Base-by-base conservation (phyloP, 2,329 filamentous ascomycete species). In the Pochonia chlamydosporia region DNA sequence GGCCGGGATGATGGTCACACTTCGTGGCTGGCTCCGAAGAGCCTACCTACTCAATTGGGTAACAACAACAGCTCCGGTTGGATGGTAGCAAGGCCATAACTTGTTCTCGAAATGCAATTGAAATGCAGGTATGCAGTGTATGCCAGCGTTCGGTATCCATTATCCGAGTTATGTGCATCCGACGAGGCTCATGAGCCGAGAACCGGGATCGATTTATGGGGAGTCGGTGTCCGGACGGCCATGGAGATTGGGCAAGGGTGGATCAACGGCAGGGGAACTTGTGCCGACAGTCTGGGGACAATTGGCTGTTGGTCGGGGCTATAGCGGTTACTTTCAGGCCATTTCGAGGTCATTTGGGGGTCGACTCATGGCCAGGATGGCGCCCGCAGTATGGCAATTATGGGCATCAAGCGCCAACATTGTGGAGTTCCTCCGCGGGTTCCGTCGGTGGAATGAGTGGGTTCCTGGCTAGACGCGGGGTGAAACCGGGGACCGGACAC, bases 391-490 rank as follows among this genome's bases (percentile, higher is more conserved):
- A 24, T 16, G 18, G 36, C 11, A 18, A 11, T 24, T 21, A 28
- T 7, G 10, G 36, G 18, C 18, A 21, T 40, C 18, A 24, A 16
- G 14, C 18, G 18, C 36, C 23, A 24, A 24, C 36, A 40, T 25
- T 4, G 35, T 39, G 30, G 30, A 37, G 36, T 23, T 31, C 21
- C 39, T 42, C 42, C 35, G 40, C 50, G 50, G 48, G 46, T 50
- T 46, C 45, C 43, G 35, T 50, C 48, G 47, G 47, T 23, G 28
- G 39, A 23, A 39, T 42, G 39, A 33, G 39, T 39, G 40, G 43
- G 43, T 43, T 44, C 33, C 41, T 26, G 36, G 16, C 28, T n/a
- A 28, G 20, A 14, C 46, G 43, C 39, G 36, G 43, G 44, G 44
- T 30, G 36, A 36, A 26, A 30, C 18, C 24, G 40, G 41, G 41